A percentile compares a stretch with the other conserved stretches of the same genome.
phyloP scores from a whole-genome alignment of 495 filamentous ascomycete species.

The Penicillium ochrochloron region DNA sequence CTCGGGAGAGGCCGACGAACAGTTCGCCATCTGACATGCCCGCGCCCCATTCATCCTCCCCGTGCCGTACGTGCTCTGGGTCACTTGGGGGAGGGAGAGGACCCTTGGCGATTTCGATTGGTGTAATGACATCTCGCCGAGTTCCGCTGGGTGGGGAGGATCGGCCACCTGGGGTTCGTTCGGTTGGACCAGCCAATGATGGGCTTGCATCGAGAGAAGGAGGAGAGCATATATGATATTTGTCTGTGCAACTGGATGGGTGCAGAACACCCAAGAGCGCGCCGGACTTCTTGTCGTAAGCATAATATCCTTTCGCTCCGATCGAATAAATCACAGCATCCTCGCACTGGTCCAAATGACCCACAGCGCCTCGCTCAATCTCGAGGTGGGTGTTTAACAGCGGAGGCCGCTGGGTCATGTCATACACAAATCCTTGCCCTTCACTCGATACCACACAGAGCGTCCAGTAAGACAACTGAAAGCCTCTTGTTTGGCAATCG shows the following conservation, averaged over 20 bases:
- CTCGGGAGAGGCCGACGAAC: constrained; percentile 46
- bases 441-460: constrained; percentile 47
- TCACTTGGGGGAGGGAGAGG: constrained; percentile 34
- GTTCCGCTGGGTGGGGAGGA: constrained; percentile 19
- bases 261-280: constrained; percentile 36
- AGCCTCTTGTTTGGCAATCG: constrained; percentile 45
- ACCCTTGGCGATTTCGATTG: constrained; percentile 34
- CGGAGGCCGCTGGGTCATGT: constrained; percentile 45
- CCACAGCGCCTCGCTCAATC: constrained; percentile 41
- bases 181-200: too few relatives aligned
- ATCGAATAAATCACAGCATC: constrained; percentile 47
- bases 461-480: constrained; percentile 44
- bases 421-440: constrained; percentile 47
- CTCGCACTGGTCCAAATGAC: constrained; percentile 44
- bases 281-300: constrained; percentile 38
- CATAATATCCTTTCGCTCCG: constrained; percentile 42
- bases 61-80: constrained; percentile 34
- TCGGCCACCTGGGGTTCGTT: constrained; percentile 4
- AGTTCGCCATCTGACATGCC: constrained; percentile 43
- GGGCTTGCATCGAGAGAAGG: background rate
- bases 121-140: constrained; percentile 30
- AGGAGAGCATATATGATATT: constrained; percentile 41
- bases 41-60: constrained; percentile 46
- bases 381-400: constrained; percentile 32
- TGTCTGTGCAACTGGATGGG: constrained; percentile 34